Base-by-base conservation (phyloP, 2,329 filamentous ascomycete genomes). In the Alternaria sp. region DNA sequence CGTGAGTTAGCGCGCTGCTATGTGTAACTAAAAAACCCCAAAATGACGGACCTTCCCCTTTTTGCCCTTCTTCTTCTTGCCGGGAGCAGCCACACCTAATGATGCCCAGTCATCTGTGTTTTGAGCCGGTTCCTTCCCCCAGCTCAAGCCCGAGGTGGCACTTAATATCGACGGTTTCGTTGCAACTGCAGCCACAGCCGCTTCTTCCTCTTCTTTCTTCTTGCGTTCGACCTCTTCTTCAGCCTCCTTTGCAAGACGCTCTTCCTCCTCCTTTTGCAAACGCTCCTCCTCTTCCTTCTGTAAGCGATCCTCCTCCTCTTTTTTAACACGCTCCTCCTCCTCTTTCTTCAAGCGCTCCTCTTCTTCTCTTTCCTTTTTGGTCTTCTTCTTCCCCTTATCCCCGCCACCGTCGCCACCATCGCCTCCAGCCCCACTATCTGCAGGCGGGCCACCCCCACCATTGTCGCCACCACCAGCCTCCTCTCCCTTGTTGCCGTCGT, bases 401-500 rank as follows among this genome's bases (percentile, higher is more conserved):
- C 56, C 55, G 10, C 70, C 76, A n/a, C 72, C 77, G 36, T 67
- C 77, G 34, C 68, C 75, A 28, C 70, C 76, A 37, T 73, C 74
- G 40, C 66, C 73, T 28, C 66, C 74, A 31, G 66, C 67, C n/a
- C 68, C 72, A 48, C 73, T 78, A 49, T 74, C 79, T 24, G 71
- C 74, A 5, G 74, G 77, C 56, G 70, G 63, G 44, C 72, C 74
- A 23, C 74, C 77, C 21, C 72, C 75, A 44, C 67, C 74, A 26
- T 72, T 73, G 31, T 72, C 74, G 24, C 67, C 71, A 33, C 70
- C 77, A 29, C 57, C 62, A 52, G 60, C 70, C 36, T 83, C 80
- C 44, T 82, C 79, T 44, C 80, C 75, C 29, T 81, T 81, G 40
- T 82, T 81, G 17, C 83, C 81, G 17, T 80, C 80, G 51, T 80